These are phyloP conservation scores for Lasiosphaeria ovina DNA, from an alignment of 495 filamentous ascomycete genomes.

Conservation along the genomic window DNA sequence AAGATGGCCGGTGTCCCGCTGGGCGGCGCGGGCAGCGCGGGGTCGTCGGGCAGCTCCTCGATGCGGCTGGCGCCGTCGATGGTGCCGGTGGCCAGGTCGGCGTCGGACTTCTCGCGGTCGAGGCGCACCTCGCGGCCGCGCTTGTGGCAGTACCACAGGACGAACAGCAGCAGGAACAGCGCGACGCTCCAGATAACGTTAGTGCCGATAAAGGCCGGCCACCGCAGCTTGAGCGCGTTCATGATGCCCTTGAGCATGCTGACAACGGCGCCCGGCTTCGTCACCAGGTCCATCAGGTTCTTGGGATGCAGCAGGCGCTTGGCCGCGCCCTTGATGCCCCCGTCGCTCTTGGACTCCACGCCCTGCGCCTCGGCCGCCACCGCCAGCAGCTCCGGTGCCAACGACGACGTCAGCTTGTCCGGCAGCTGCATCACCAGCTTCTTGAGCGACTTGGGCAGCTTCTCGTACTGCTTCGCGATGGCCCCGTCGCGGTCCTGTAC, in stretches of 20 bases:
- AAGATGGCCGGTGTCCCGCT: conserved; percentile 13
- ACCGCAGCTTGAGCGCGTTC: conserved; percentile 76
- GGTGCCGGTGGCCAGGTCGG: conserved; percentile 3
- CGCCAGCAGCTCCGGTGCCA: conserved; percentile 79
- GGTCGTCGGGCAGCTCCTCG: conserved; percentile 37
- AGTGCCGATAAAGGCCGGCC: conserved; percentile 79
- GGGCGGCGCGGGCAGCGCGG: conserved; percentile 21
- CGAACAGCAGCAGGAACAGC: conserved; percentile 79
- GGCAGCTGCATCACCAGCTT: conserved; percentile 84
- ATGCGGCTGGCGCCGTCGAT: conserved; percentile 24
- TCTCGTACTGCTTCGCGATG: conserved; percentile 70
- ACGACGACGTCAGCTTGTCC: conserved; percentile 67
- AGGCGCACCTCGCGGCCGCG: conserved; percentile 81
- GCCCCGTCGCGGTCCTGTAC: conserved; percentile 76
- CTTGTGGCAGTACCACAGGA: conserved; percentile 97
- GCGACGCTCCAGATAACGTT: conserved; percentile 86
- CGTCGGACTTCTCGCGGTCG: conserved; percentile 55
- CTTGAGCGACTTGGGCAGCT: conserved; percentile 78
- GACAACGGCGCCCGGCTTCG: conserved; percentile 78
- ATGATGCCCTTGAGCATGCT: conserved; percentile 81
- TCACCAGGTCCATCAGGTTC: conserved; percentile 72
- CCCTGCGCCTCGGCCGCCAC: conserved; percentile 70
- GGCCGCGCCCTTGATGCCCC: conserved; percentile 32
- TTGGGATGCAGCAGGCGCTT: conserved; percentile 40
- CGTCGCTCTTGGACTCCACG: conserved; percentile 32